These are phyloP conservation scores for Cryptococcus sp. DNA, from an alignment of 1,284 basidiomycete genomes.

Conservation along the genomic window DNA sequence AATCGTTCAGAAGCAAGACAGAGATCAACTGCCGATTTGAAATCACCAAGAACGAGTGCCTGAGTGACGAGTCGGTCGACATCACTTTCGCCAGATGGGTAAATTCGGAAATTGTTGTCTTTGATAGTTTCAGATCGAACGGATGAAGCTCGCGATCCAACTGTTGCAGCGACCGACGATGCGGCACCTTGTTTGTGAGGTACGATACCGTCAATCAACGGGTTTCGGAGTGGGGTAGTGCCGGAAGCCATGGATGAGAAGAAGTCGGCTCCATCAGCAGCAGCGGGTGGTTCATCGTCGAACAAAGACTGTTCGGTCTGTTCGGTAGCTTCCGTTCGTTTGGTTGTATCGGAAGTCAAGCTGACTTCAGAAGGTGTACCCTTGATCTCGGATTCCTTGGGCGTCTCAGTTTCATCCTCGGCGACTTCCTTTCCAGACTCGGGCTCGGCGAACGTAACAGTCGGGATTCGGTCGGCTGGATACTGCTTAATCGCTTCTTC, in stretches of 20 bases:
- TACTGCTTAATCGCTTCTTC: constrained; percentile 74
- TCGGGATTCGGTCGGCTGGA: constrained; percentile 40
- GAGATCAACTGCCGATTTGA: constrained; percentile 84
- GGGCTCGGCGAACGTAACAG: constrained; percentile 19
- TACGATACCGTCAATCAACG: constrained; percentile 61
- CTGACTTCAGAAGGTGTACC: constrained; percentile 67
- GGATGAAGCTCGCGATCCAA: constrained; percentile 80
- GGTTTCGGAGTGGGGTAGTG: constrained; percentile 48
- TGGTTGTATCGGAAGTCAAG: constrained; percentile 57
- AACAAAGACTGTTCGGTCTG: constrained; percentile 79
- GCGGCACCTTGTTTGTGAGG: constrained; percentile 77
- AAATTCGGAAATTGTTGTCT: constrained; percentile 81
- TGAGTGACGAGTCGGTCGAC: constrained; percentile 86
- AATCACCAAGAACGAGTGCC: constrained; percentile 90
- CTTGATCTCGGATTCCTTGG: constrained; percentile 38
- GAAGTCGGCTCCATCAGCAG: constrained; percentile 63
- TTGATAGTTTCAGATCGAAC: constrained; percentile 65
- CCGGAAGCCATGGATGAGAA: constrained; percentile 70
- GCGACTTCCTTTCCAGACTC: background rate
- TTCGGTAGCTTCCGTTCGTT: constrained; percentile 52
- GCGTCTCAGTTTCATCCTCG: constrained; percentile 13
- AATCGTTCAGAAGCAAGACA: constrained; percentile 86
- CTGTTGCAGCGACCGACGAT: constrained; percentile 84
- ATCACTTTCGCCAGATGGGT: constrained; percentile 81
- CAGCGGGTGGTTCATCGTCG: constrained; percentile 52